Base-by-base conservation (phyloP, 1,139 yeast species). In the Wickerhamomyces sp. region DNA sequence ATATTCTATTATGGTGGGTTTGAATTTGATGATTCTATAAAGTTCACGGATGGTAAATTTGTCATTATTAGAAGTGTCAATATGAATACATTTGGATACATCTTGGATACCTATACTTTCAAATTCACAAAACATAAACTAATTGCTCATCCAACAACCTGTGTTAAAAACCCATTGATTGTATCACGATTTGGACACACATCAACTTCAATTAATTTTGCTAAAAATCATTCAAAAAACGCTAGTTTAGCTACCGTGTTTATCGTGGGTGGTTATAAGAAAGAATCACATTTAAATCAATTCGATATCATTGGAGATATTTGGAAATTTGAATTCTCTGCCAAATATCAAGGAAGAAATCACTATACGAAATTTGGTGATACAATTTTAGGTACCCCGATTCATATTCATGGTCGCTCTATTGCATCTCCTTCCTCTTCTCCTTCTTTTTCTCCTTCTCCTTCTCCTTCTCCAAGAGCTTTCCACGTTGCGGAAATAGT, bases 121-220 rank as follows among this genome's bases (percentile, higher is more conserved):
- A 59, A 52, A 20, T 72, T 70, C 46, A 56, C 59, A 20, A 63
- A 63, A 44, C 49, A 67, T 18, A 63, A 63, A 28, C 41, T 72
- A 17, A 56, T 57, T 12, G 64, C 70, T 1, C 70, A 68, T 42
- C 72, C 75, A 7, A 63, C 68, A 7, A 55, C 58, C 32, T 50
- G 60, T n/a, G 49, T 62, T 3, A 45, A 57, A 28, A 59, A 58
- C 31, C 68, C 74, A 7, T 51, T 59, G 6, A 60, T 70, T 1
- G 61, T 68, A 13, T 65, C 74, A 5, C 59, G 78, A 45, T 73
- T 74, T 57, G 78, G 76, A 3, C 77, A 71, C 45, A 35, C 62
- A 19, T 61, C 65, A 31, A 47, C 54, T 7, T 59, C 68, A 1
- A 46, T 65, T 9, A 49, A 65, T 29, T 42, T 35, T 31, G 8